Percentiles rank a stretch among this genome's conserved stretches.
Conservation (phyloP, 805 yeast genomes). For the Yarrowia osloensis region DNA sequence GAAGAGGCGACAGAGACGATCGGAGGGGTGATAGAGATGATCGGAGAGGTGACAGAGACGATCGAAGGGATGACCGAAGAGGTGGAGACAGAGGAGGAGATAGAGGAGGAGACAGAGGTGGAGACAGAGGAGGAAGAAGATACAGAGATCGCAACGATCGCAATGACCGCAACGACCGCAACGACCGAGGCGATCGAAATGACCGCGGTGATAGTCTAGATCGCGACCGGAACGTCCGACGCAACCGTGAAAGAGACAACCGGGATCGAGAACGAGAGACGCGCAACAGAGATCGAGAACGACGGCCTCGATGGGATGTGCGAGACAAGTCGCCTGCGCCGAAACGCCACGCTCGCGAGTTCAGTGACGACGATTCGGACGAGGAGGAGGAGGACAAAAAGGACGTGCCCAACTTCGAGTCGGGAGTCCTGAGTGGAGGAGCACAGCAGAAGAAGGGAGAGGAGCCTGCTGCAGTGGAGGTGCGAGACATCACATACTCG, state of each 20-base stretch:
- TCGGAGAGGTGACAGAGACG: not conserved
- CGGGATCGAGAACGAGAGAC: not conserved
- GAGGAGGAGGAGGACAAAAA: slow-evolving; percentile 8
- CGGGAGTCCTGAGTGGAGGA: not conserved
- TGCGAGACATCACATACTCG: slow-evolving; percentile 8
- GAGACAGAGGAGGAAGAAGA: not conserved
- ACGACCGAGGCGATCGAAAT: not conserved
- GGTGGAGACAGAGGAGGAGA: too few species aligned
- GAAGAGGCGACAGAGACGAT: slow-evolving; percentile 1
- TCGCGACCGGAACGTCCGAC: not conserved
- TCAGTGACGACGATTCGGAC: slow-evolving; percentile 15
- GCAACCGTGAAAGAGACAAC: not conserved
- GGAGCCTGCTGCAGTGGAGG: not conserved
- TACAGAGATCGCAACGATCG: slow-evolving; percentile 2
- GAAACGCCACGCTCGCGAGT: not conserved
- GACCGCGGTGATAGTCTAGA: not conserved
- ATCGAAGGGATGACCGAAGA: not conserved
- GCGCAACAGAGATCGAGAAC: slow-evolving; percentile 2
- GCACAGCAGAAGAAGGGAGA: not conserved
- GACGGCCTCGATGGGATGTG: slow-evolving; percentile 12
- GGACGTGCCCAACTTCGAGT: slow-evolving; percentile 4
- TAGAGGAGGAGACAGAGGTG: too few species aligned
- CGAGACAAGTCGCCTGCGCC: slow-evolving; percentile 2
- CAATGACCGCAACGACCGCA: not conserved
- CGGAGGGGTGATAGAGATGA: not conserved